Percentiles rank a stretch among this genome's conserved stretches.
Conservation (phyloP, 202 grass and related monocot species). For the Setaria viridis region DNA sequence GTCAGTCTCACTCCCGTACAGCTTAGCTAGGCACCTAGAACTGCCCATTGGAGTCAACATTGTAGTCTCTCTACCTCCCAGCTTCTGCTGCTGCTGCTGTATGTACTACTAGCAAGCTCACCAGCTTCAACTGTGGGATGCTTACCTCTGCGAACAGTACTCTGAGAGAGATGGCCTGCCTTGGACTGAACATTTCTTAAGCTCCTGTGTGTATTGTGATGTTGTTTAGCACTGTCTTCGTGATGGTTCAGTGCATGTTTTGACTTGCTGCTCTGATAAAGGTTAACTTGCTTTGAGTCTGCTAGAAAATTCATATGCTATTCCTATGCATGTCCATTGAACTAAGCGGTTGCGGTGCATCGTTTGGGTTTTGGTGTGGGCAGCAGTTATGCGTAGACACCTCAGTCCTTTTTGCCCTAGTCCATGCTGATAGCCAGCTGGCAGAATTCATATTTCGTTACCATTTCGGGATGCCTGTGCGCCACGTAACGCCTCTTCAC, state of each 20-base stretch:
- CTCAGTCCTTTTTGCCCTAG: neutral
- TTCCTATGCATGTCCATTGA: neutral
- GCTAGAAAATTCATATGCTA: neutral
- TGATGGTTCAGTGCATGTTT: neutral
- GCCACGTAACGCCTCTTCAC: neutral
- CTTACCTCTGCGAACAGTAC: slow-evolving; percentile 5
- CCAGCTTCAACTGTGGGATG: slow-evolving; percentile 9
- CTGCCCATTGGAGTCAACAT: neutral
- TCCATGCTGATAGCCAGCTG: neutral
- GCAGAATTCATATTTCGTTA: neutral
- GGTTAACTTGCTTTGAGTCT: neutral
- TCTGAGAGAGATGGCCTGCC: neutral
- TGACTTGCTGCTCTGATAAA: slow-evolving; percentile 15
- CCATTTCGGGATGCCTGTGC: slow-evolving; percentile 10
- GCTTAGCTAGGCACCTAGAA: neutral
- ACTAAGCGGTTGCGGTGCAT: neutral
- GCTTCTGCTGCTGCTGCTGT: neutral
- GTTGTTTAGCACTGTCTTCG: neutral
- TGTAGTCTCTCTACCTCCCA: neutral
- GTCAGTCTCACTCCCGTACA: neutral
- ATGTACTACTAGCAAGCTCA: slow-evolving; percentile 15
- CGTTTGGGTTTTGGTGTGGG: neutral
- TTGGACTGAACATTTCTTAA: slow-evolving; percentile 16
- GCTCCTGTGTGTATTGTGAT: slow-evolving; percentile 10
- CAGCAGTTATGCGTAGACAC: neutral